Evolutionary conservation across 2,329 filamentous ascomycete species (phyloP).

Genomic region (Pyrenophora graminea): DNA sequence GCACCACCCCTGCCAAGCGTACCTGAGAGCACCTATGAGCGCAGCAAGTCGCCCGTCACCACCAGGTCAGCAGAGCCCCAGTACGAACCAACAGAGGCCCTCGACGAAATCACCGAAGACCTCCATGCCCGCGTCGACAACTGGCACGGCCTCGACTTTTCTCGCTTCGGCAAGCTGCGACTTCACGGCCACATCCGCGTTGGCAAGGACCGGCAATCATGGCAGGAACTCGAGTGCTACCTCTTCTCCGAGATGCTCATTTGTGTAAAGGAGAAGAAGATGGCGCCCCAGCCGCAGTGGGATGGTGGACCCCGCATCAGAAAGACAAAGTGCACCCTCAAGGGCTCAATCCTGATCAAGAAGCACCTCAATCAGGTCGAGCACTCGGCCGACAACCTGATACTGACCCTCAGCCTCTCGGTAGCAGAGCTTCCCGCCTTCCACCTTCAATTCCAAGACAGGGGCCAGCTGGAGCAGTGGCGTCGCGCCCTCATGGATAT

Average conservation of each 20-base stretch:
- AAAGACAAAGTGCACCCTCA: constrained; percentile 79
- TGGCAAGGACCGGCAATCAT: constrained; percentile 92
- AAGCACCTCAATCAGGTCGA: constrained; percentile 96
- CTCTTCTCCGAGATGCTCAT: constrained; percentile 99
- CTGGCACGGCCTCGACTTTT: constrained; percentile 95
- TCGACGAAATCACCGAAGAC: constrained; percentile 85
- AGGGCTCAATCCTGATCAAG: constrained; percentile 97
- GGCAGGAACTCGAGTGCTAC: constrained; percentile 97
- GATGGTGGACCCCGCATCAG: constrained; percentile 62
- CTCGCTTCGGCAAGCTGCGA: constrained; percentile 87
- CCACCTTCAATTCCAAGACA: constrained; percentile 85
- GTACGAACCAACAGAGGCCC: constrained; percentile 73
- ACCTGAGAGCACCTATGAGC: constrained; percentile 48
- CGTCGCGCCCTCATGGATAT: constrained; percentile 84
- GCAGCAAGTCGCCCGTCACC: constrained; percentile 63
- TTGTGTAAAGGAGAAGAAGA: constrained; percentile 97
- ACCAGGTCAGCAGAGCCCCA: constrained; percentile 55
- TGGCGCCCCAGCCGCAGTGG: constrained; percentile 65
- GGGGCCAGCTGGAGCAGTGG: constrained; percentile 86
- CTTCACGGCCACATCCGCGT: constrained; percentile 89
- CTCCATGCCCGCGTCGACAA: constrained; percentile 90
- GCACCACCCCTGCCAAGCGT: constrained; percentile 58
- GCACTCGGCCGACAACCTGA: constrained; percentile 69
- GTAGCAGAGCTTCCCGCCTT: constrained; percentile 92
- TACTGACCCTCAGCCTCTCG: constrained; percentile 87